These are phyloP conservation scores for Cyberlindnera samutprakarnensis DNA, from an alignment of 805 yeast species.

Conservation along the genomic window DNA sequence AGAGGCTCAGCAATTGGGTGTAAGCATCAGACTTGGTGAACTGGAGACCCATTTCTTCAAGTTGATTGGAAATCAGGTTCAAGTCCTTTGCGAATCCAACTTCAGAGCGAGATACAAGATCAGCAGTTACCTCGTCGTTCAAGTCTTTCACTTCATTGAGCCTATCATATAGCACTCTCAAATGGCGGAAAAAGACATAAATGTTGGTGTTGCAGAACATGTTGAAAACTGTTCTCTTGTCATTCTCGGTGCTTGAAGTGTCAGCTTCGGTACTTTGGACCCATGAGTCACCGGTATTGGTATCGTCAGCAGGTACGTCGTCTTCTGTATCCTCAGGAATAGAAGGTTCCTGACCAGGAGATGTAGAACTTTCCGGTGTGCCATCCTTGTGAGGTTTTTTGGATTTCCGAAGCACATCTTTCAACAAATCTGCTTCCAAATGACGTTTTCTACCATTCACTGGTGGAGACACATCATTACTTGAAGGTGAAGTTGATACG, in stretches of 20 bases:
- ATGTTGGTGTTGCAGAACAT: slow-evolving; percentile 83
- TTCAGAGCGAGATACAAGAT: slow-evolving; percentile 52
- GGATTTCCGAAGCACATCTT: slow-evolving; percentile 51
- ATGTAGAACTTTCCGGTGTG: slow-evolving; percentile 22
- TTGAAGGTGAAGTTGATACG: slow-evolving; percentile 6
- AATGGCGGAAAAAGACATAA: slow-evolving; percentile 82
- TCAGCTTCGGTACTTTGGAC: slow-evolving; percentile 18
- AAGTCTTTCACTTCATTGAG: slow-evolving; percentile 67
- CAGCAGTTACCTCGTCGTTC: slow-evolving; percentile 64
- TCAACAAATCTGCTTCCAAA: slow-evolving; percentile 46
- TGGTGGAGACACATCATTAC: slow-evolving; percentile 9
- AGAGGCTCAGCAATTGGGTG: slow-evolving; percentile 64
- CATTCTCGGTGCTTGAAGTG: slow-evolving; percentile 22
- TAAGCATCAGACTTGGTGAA: slow-evolving; percentile 68
- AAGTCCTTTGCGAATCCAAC: slow-evolving; percentile 83
- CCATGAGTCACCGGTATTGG: slow-evolving; percentile 22
- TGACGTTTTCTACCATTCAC: slow-evolving; percentile 25
- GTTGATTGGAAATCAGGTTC: slow-evolving; percentile 70
- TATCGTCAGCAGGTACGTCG: slow-evolving; percentile 19
- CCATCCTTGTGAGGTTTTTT: slow-evolving; percentile 26
- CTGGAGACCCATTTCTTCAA: slow-evolving; percentile 73
- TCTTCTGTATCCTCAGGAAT: slow-evolving; percentile 22
- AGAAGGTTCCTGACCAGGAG: slow-evolving; percentile 8
- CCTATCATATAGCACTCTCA: slow-evolving; percentile 76
- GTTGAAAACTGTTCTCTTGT: slow-evolving; percentile 52